phyloP scores from a whole-genome alignment of 139 green algal genomes.

The Edaphochlamys debaryana region DNA sequence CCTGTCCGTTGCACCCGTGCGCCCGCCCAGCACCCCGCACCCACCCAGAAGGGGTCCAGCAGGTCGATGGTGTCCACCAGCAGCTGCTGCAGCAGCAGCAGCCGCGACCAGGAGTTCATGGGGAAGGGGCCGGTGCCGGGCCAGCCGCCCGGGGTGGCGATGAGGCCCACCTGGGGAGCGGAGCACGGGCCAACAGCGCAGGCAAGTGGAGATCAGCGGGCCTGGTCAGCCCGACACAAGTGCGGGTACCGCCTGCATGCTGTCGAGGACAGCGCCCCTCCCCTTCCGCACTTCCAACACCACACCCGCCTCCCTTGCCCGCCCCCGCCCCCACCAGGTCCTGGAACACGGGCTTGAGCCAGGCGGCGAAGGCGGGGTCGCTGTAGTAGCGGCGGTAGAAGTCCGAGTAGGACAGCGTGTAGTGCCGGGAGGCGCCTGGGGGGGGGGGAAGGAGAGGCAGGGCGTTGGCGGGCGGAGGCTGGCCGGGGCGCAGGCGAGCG shows the following conservation, averaged over 20 bases:
- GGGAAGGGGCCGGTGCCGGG: slow-evolving; percentile 36
- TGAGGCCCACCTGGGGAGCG: background rate
- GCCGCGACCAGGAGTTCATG: slow-evolving; percentile 44
- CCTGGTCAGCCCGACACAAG: background rate
- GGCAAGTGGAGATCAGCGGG: background rate
- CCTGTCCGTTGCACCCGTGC: too few species aligned
- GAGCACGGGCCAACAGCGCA: too few species aligned
- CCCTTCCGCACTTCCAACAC: too few species aligned
- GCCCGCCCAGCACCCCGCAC: too few species aligned
- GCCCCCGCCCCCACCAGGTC: slow-evolving; percentile 48
- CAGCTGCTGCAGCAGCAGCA: slow-evolving; percentile 60
- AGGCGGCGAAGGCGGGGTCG: slow-evolving; percentile 38
- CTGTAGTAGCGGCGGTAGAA: slow-evolving; percentile 41
- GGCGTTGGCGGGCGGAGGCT: too few species aligned
- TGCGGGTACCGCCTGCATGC: background rate
- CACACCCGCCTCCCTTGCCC: too few species aligned
- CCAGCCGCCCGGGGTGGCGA: slow-evolving; percentile 37
- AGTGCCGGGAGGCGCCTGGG: slow-evolving; percentile 58
- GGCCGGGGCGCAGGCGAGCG: too few species aligned
- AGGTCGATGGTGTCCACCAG: slow-evolving; percentile 78
- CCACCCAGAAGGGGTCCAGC: slow-evolving; percentile 73
- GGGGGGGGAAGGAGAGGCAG: background rate
- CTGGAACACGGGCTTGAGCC: slow-evolving; percentile 41
- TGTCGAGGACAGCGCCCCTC: too few species aligned
- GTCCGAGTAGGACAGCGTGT: slow-evolving; percentile 68